Evolutionary conservation across 2,329 filamentous ascomycete genomes (phyloP), one percentile per base, ranked within the genome.

Genomic region (Clarireedia monteithiana): DNA sequence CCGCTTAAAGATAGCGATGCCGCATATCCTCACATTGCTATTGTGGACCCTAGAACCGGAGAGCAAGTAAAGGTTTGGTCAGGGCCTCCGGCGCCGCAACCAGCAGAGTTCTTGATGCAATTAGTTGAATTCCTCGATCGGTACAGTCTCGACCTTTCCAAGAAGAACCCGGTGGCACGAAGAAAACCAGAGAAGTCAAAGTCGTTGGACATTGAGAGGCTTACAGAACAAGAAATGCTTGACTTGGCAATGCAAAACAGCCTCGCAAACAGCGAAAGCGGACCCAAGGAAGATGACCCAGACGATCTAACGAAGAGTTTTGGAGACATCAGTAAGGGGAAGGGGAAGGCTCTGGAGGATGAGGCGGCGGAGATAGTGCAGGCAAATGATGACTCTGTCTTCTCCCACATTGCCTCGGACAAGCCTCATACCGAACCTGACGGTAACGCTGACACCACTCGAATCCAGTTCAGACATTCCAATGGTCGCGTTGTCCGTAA

Each of bases 1-100:
- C 75, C 77, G 1, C 80, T 83, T 54, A 77, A 88, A 63, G 90
- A 95, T 65, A 87, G 87, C 66, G 80, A 84, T n/a, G 88, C 92
- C 67, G 91, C 91, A 64, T 99, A 95, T 69, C 94, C 94, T 5
- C 91, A 99, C 69, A 94, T 97, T 56, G 90, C 91, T 46, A 96
- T 99, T 60, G 84, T 99, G 59, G 94, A 99, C 65, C 94, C 94
- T 2, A 82, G 94, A 58, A 99, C 94, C 0, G 94, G 94, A 59
- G 94, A 99, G 73, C 91, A 96, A 71, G 89, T 99, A 70, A 99
- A 99, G 74, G 82, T 91, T 1, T 97, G 94, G 92, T 91, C 88
- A 14, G 91, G 92, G 1, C 79, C 82, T 7, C 89, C 91, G 1
- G 88, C 91, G 53, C 85, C 91, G 0, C 80, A 79, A 40, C 75